These are phyloP conservation scores for Elymus sibiricus DNA, from an alignment of 176 grass and related monocot species.

Conservation along the genomic window DNA sequence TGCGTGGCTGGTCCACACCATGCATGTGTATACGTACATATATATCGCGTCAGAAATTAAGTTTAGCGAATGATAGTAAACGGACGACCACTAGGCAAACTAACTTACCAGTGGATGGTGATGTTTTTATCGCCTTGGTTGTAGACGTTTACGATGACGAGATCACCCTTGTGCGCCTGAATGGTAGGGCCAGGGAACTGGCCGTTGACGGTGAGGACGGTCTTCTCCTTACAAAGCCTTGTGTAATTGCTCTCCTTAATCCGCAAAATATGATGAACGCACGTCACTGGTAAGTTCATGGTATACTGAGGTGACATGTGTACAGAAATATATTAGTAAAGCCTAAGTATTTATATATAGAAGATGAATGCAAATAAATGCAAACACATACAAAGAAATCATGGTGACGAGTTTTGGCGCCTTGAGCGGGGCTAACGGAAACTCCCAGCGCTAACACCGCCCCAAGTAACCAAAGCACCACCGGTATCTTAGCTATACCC, in stretches of 20 bases:
- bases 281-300: too few species aligned
- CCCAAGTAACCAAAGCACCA: slow-evolving; percentile 36
- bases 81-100: too few species aligned
- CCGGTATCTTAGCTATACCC: neutral
- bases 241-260: slow-evolving; percentile 49
- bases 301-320: too few species aligned
- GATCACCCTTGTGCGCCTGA: slow-evolving; percentile 41
- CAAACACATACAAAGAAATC: slow-evolving; percentile 32
- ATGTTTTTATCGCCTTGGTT: neutral
- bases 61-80: neutral
- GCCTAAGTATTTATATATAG: too few species aligned
- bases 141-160: slow-evolving; percentile 50
- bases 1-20: slow-evolving; percentile 48
- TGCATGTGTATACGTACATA: slow-evolving; percentile 29
- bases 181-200: slow-evolving; percentile 65
- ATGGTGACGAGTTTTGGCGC: neutral
- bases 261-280: neutral
- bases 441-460: slow-evolving; percentile 7
- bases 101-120: too few species aligned
- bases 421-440: too few species aligned
- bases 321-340: too few species aligned
- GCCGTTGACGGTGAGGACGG: slow-evolving; percentile 50
- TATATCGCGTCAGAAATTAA: neutral
- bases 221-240: slow-evolving; percentile 49
- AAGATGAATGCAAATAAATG: too few species aligned